Evolutionary conservation across 495 filamentous ascomycete genomes (phyloP).

Genomic region (Neurospora sp.): DNA sequence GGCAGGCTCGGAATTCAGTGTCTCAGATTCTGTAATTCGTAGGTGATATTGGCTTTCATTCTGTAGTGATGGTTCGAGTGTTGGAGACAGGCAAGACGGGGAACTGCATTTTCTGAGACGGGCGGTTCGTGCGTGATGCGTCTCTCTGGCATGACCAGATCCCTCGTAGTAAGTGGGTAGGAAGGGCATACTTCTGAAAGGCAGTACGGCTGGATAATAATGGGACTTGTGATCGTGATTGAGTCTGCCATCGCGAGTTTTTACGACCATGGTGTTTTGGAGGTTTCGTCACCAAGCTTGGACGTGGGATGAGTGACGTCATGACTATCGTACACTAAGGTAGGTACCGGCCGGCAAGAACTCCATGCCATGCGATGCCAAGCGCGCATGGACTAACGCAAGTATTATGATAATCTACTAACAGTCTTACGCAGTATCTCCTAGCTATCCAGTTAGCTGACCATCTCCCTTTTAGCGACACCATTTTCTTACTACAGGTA

Average conservation of each 20-base stretch:
- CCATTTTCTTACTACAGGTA: no score
- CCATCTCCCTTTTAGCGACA: no score
- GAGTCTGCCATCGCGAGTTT: not conserved
- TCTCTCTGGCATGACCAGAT: no score
- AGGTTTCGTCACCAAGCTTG: not conserved
- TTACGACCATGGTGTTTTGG: not conserved
- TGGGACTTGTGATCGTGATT: not conserved
- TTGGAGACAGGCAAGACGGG: not conserved
- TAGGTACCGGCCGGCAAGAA: not conserved
- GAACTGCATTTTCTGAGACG: not conserved
- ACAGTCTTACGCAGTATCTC: no score
- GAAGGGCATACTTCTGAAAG: not conserved
- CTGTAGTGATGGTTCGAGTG: not conserved
- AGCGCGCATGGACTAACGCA: not conserved
- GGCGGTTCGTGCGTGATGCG: not conserved
- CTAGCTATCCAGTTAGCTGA: rapidly evolving
- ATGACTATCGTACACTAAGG: not conserved
- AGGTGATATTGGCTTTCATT: no score
- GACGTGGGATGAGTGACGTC: not conserved
- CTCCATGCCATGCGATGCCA: not conserved
- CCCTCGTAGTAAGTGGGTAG: no score
- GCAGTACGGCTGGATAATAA: no score
- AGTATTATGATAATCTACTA: no score
- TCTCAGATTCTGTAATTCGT: not conserved
- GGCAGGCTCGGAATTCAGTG: not conserved